Percentiles rank a stretch among this genome's conserved stretches.
Conservation (phyloP, 352 stramenopile genomes). For the Phytopythium vexans region DNA sequence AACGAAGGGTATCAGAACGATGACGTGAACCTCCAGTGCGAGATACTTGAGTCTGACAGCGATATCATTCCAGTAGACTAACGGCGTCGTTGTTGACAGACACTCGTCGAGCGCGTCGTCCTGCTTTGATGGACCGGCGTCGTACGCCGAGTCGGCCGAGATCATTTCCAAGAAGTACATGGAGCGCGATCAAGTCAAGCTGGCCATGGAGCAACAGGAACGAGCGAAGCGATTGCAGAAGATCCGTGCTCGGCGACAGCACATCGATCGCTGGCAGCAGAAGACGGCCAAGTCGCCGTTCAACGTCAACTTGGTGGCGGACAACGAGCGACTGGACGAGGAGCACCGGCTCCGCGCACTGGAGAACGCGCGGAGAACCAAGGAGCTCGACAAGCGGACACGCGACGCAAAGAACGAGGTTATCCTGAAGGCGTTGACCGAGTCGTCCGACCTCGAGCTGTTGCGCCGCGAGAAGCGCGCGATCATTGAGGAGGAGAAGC, state of each 20-base stretch:
- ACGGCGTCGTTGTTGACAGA: not conserved
- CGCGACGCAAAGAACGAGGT: constrained; percentile 92
- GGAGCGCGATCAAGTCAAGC: constrained; percentile 61
- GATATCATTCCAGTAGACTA: not conserved
- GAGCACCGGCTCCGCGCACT: constrained; percentile 77
- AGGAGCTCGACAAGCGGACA: constrained; percentile 69
- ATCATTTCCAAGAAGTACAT: constrained; percentile 83
- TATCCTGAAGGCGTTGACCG: constrained; percentile 88
- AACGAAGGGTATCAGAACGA: constrained; percentile 6
- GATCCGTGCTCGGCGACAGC: constrained; percentile 49
- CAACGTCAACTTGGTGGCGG: constrained; percentile 91
- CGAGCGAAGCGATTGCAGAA: constrained; percentile 53
- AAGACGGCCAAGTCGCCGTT: constrained; percentile 91
- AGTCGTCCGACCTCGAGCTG: constrained; percentile 89
- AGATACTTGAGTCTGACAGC: not conserved
- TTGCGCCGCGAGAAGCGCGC: constrained; percentile 92
- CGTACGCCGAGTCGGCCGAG: constrained; percentile 58
- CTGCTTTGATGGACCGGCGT: constrained; percentile 20
- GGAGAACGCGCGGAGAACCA: constrained; percentile 62
- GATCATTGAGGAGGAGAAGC: constrained; percentile 93
- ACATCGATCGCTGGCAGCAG: constrained; percentile 84
- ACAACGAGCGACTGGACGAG: constrained; percentile 93
- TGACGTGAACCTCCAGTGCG: constrained; percentile 10
- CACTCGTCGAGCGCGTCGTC: constrained; percentile 3
- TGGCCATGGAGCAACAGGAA: constrained; percentile 61